These are phyloP conservation scores for Suillus bovinus DNA, from an alignment of 768 basidiomycete genomes.

Conservation along the genomic window DNA sequence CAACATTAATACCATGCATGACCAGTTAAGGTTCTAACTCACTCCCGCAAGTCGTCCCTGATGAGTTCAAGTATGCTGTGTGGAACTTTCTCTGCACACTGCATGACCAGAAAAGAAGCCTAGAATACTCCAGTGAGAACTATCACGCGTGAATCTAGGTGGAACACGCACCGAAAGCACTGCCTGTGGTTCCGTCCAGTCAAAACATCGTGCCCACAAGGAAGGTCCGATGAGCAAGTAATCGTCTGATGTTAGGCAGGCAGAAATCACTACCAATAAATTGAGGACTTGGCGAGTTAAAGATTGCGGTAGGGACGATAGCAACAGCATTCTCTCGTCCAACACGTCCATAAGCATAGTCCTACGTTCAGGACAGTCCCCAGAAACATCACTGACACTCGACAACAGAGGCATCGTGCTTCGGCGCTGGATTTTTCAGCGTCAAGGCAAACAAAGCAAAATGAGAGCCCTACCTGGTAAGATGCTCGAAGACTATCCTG, in stretches of 20 bases:
- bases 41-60: conserved; percentile 60
- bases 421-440: conserved; percentile 36
- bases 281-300: conserved; percentile 50
- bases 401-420: conserved; percentile 42
- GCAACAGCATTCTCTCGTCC: conserved; percentile 36
- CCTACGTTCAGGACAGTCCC: conserved; percentile 13
- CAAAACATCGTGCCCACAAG: conserved; percentile 58
- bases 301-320: conserved; percentile 46
- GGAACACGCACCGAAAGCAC: conserved; percentile 49
- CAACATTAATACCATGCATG: background rate
- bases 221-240: conserved; percentile 51
- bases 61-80: conserved; percentile 49
- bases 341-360: conserved; percentile 39
- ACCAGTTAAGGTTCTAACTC: conserved; percentile 9
- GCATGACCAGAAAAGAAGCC: conserved; percentile 71
- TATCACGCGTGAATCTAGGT: background rate
- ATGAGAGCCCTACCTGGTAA: conserved; percentile 39
- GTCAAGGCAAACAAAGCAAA: conserved; percentile 9
- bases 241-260: conserved; percentile 49
- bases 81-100: conserved; percentile 65
- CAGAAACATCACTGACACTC: conserved; percentile 16
- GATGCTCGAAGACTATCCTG: conserved; percentile 45
- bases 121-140: conserved; percentile 20
- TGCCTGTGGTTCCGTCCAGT: conserved; percentile 39
- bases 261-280: conserved; percentile 63